phyloP scores from a whole-genome alignment of 306 rosid species.

The Dalbergia oliveri region DNA sequence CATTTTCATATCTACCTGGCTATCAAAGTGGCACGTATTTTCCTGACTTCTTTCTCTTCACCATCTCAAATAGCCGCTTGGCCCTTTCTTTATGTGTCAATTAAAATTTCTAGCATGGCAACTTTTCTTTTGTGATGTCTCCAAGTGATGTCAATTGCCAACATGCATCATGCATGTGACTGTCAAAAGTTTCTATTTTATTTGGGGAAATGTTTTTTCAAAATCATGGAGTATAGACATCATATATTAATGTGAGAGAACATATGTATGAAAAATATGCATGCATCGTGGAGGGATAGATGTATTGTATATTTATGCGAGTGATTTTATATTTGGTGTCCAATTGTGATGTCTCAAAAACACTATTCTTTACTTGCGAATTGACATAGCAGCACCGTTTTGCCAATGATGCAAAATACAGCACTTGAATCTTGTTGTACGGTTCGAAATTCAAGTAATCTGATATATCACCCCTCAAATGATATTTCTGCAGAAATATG shows the following conservation, averaged over 20 bases:
- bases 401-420: background rate
- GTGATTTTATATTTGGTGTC: too few species aligned
- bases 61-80: background rate
- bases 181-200: background rate
- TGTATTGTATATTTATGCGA: too few species aligned
- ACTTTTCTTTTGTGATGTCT: conserved; percentile 2
- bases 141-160: background rate
- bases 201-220: too few species aligned
- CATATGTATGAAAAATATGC: too few species aligned
- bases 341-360: too few species aligned
- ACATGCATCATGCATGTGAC: background rate
- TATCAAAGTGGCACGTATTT: conserved; percentile 68
- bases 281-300: too few species aligned
- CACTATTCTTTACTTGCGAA: background rate
- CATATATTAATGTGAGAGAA: too few species aligned
- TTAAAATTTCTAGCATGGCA: background rate
- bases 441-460: background rate
- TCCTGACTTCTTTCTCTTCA: conserved; percentile 32
- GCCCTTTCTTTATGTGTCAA: background rate
- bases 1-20: conserved; percentile 93
- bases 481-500: background rate
- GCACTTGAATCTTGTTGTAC: background rate
- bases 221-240: too few species aligned
- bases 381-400: background rate
- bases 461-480: background rate